These are phyloP conservation scores for Dichomitus squalens DNA, from an alignment of 1,284 basidiomycete genomes.

Conservation along the genomic window DNA sequence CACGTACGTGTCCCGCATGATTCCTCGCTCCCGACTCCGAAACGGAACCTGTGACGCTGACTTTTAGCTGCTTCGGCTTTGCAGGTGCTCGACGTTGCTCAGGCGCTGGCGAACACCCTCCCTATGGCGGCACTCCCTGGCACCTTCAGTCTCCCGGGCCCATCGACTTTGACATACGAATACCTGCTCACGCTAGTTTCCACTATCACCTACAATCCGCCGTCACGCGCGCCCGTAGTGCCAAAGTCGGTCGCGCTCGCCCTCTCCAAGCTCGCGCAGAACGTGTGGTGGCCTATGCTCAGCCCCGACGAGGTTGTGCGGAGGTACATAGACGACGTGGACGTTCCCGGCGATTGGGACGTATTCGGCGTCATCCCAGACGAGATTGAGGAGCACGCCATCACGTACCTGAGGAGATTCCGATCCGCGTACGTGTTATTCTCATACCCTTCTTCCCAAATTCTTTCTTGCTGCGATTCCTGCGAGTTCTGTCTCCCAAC, in stretches of 20 bases:
- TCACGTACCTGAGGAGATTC: conserved; percentile 90
- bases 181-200: conserved; percentile 85
- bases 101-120: conserved; percentile 85
- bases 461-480: not conserved
- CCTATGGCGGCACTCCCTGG: conserved; percentile 61
- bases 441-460: not conserved
- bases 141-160: conserved; percentile 87
- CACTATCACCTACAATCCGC: conserved; percentile 77
- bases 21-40: not conserved
- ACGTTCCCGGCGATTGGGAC: conserved; percentile 67
- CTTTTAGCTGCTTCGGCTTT: conserved; percentile 2
- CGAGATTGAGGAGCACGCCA: conserved; percentile 88
- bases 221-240: conserved; percentile 69
- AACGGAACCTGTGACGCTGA: not conserved
- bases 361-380: conserved; percentile 73
- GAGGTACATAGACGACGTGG: conserved; percentile 84
- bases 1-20: conserved; percentile 64
- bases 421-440: conserved; percentile 70
- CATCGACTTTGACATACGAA: conserved; percentile 83
- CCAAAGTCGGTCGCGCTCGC: conserved; percentile 77
- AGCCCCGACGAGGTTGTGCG: conserved; percentile 91
- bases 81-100: conserved; percentile 91
- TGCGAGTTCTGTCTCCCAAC: not conserved
- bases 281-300: conserved; percentile 92
- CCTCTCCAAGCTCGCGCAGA: conserved; percentile 71